Evolutionary conservation across 1,139 yeast species (phyloP).

Genomic region (Candida dubliniensis): DNA sequence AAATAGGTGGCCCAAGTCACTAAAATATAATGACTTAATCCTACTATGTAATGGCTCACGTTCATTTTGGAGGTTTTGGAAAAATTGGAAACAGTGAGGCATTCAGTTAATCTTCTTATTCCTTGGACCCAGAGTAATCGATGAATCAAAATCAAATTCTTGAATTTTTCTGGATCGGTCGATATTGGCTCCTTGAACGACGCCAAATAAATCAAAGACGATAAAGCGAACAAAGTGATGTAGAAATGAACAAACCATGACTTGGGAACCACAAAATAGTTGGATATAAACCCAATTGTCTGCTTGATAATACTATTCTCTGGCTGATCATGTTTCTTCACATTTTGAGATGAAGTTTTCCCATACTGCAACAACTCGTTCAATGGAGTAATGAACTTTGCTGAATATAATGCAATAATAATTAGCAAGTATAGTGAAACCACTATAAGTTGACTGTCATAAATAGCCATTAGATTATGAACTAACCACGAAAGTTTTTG

Average conservation of each 20-base stretch:
- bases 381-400: conserved; percentile 17
- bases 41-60: conserved; percentile 73
- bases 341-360: conserved; percentile 13
- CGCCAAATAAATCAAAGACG: conserved; percentile 9
- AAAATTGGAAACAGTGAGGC: conserved; percentile 50
- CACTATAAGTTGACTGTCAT: not conserved
- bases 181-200: conserved; percentile 5
- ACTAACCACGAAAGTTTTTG: too few species aligned
- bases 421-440: conserved; percentile 1
- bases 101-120: conserved; percentile 63
- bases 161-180: conserved; percentile 14
- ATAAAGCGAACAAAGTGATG: conserved; percentile 24
- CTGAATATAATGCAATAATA: conserved; percentile 11
- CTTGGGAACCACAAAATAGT: conserved; percentile 45
- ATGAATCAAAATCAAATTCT: conserved; percentile 17
- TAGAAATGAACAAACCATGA: conserved; percentile 51
- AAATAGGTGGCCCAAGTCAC: conserved; percentile 22
- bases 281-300: conserved; percentile 8
- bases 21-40: conserved; percentile 61
- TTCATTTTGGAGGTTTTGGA: conserved; percentile 61
- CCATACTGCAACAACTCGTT: conserved; percentile 22
- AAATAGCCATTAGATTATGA: not conserved
- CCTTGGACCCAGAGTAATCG: conserved; percentile 51
- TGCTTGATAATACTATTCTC: conserved; percentile 1
- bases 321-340: not conserved